Percentiles rank a stretch among this genome's conserved stretches.
Evolutionary conservation across 148 eudicot genomes (phyloP).

Genomic region (Euryodendron excelsum): DNA sequence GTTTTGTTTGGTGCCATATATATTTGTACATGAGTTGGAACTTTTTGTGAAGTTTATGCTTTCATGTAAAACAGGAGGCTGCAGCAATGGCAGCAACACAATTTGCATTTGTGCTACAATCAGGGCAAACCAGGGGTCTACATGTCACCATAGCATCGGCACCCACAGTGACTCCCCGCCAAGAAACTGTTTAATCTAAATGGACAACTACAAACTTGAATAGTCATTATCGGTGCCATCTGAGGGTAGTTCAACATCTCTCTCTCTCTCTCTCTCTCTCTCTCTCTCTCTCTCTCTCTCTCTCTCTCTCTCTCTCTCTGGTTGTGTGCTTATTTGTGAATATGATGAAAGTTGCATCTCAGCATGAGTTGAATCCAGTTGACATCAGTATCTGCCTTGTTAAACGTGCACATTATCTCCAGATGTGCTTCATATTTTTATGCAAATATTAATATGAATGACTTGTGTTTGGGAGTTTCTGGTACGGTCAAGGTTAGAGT

Average conservation of each 20-base stretch:
- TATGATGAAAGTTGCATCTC: neutral
- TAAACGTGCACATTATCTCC: no score
- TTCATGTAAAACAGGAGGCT: conserved; percentile 63
- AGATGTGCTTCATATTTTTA: no score
- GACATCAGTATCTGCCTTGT: no score
- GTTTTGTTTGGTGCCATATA: no score
- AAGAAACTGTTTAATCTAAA: conserved; percentile 20
- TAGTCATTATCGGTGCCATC: neutral
- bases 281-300: neutral
- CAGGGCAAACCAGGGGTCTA: conserved; percentile 69
- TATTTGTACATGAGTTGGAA: neutral
- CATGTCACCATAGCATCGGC: conserved; percentile 68
- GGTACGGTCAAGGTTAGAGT: no score
- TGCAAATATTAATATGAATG: no score
- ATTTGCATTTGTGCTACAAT: conserved; percentile 78
- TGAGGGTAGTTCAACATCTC: neutral
- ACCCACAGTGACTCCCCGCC: conserved; percentile 23
- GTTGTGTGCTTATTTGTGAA: neutral
- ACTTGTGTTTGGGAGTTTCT: no score
- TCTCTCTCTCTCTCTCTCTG: neutral
- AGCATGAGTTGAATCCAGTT: neutral
- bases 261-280: neutral
- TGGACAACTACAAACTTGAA: neutral
- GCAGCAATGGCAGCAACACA: conserved; percentile 89
- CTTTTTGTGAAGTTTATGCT: no score